Evolutionary conservation across 83 land plant genomes (phyloP), one percentile per base, ranked within the genome.

Genomic region (Thuja plicata): DNA sequence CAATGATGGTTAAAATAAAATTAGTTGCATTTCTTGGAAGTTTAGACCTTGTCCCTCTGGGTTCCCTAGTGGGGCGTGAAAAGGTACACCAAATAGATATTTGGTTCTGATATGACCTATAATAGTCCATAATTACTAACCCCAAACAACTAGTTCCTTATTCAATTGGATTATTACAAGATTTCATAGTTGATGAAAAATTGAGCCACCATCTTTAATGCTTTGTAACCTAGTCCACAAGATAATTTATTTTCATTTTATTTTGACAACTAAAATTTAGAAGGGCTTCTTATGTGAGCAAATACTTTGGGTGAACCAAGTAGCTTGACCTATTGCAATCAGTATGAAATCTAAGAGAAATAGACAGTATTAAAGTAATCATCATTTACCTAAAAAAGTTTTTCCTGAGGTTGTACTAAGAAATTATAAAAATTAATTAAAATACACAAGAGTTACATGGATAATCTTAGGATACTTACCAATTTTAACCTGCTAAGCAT

Each of bases 401-500:
- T 48, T 21, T 10, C 1, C 10, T 73, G 77, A 30, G 10, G 32
- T 73, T 34, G 7, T 73, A 73, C 13, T 8, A 13, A 73, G 37
- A 73, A 73, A n/a, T 73, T 37, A 73, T 7, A n/a, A 1, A 21
- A n/a, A n/a, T n/a, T n/a, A 19, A 32, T 30, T 9, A 73, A n/a
- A 8, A n/a, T 21, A n/a, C n/a, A n/a, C 71, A 48, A 19, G n/a
- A 62, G 71, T 5, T 62, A n/a, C n/a, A 4, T 62, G 24, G 27
- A 30, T 2, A 30, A 73, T 19, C 35, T 30, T 32, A 1, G 77
- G 32, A 73, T 32, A 73, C 77, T 30, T 73, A 73, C 77, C 77
- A 91, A 55, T 93, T 93, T 94, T 34, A 94, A 81, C 34, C 87
- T 91, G 43, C 88, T 84, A 19, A 91, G 88, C 81, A 35, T 84